Conservation (phyloP, 768 basidiomycete species). For the Rhizopogon sp. region DNA sequence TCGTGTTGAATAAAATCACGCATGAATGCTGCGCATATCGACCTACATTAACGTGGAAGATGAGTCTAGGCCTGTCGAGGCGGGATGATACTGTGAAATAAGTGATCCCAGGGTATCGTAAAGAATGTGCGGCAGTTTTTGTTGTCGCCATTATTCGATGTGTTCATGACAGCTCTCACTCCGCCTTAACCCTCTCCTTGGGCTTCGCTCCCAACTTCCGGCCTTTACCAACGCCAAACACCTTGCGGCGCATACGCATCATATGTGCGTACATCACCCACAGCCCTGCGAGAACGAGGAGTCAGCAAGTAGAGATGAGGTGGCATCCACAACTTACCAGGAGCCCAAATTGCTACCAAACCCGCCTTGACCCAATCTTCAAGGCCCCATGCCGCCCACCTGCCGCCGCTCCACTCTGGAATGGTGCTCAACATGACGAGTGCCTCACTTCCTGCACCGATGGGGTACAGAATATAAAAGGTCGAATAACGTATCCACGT, state of each 20-base stretch:
- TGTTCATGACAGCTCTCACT: slow-evolving; percentile 2
- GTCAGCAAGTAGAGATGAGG: background rate
- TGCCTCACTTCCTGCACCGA: slow-evolving; percentile 90
- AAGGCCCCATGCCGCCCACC: slow-evolving; percentile 43
- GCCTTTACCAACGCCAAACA: slow-evolving; percentile 35
- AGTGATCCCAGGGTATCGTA: background rate
- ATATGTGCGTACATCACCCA: slow-evolving; percentile 58
- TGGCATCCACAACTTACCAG: slow-evolving; percentile 46
- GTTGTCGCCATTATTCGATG: background rate
- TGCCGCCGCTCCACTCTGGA: slow-evolving; percentile 41
- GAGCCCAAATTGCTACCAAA: slow-evolving; percentile 84
- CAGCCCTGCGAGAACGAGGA: slow-evolving; percentile 28
- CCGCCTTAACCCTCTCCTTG: slow-evolving; percentile 22
- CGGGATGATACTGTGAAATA: background rate
- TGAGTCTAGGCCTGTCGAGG: background rate
- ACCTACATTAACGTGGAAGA: background rate
- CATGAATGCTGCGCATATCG: background rate
- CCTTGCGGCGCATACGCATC: slow-evolving; percentile 51
- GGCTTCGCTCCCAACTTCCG: slow-evolving; percentile 27
- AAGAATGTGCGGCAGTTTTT: background rate
- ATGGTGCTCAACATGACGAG: slow-evolving; percentile 77
- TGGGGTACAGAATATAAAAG: slow-evolving; percentile 90
- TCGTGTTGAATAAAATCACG: background rate
- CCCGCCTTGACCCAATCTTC: slow-evolving; percentile 53
- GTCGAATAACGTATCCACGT: slow-evolving; percentile 84